These are phyloP conservation scores for Gossypium australe DNA, from an alignment of 345 rosid species.

Conservation along the genomic window DNA sequence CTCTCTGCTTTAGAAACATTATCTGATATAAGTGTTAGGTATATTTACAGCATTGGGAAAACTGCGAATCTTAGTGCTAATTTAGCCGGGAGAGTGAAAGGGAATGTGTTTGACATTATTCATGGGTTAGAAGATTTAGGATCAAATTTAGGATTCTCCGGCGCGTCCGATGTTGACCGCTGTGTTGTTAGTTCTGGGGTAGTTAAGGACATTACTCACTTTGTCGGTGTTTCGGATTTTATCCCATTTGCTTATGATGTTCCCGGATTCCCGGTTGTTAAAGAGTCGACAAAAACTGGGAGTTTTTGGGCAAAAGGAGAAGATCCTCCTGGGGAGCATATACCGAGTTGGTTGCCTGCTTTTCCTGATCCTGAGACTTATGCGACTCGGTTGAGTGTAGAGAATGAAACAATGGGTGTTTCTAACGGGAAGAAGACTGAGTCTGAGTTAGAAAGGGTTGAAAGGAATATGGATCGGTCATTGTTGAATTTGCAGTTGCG, in stretches of 20 bases:
- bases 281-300: slow-evolving; percentile 36
- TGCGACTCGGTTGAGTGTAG: slow-evolving; percentile 21
- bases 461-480: slow-evolving; percentile 28
- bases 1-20: slow-evolving; percentile 72
- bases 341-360: slow-evolving; percentile 76
- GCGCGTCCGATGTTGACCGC: slow-evolving; percentile 48
- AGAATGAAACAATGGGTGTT: slow-evolving; percentile 26
- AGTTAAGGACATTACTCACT: slow-evolving; percentile 55
- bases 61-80: slow-evolving; percentile 49
- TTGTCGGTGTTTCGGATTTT: slow-evolving; percentile 42
- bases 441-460: slow-evolving; percentile 26
- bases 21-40: slow-evolving; percentile 49
- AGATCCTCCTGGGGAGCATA: slow-evolving; percentile 65
- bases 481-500: slow-evolving; percentile 34
- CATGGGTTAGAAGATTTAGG: slow-evolving; percentile 72
- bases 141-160: slow-evolving; percentile 50
- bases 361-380: slow-evolving; percentile 51
- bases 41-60: slow-evolving; percentile 53
- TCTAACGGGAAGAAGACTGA: slow-evolving; percentile 24
- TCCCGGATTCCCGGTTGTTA: slow-evolving; percentile 52
- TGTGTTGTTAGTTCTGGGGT: slow-evolving; percentile 61
- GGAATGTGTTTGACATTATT: slow-evolving; percentile 56
- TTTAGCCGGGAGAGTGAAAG: slow-evolving; percentile 58
- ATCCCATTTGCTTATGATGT: slow-evolving; percentile 58
- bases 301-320: slow-evolving; percentile 49